These are phyloP conservation scores for Ascochyta rabiei DNA, from an alignment of 2,329 filamentous ascomycete species.

Conservation along the genomic window DNA sequence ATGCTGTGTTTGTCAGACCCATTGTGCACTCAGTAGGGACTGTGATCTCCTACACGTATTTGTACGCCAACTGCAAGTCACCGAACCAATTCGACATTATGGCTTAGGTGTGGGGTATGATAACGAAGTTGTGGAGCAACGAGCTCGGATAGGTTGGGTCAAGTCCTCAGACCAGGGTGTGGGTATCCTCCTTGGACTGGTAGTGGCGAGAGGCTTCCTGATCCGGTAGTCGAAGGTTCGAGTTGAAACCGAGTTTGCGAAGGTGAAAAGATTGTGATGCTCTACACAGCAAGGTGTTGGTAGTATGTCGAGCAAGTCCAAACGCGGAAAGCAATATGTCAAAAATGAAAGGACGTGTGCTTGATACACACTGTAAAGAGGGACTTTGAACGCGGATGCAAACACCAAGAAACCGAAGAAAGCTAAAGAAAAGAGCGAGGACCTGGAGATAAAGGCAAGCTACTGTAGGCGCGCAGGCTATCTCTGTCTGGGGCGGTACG, in stretches of 20 bases:
- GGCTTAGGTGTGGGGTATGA: constrained; percentile 14
- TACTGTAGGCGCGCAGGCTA: constrained; percentile 25
- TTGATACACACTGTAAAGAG: constrained; percentile 37
- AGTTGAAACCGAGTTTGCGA: background rate
- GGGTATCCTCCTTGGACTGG: background rate
- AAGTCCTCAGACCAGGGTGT: background rate
- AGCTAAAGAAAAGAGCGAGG: constrained; percentile 23
- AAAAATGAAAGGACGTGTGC: constrained; percentile 46
- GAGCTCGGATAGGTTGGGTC: background rate
- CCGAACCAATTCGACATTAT: constrained; percentile 45
- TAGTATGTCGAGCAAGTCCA: constrained; percentile 23
- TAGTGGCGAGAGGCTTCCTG: background rate
- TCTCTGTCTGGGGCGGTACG: constrained; percentile 35
- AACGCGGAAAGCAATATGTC: constrained; percentile 18
- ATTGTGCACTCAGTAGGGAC: background rate
- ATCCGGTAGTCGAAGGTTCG: background rate
- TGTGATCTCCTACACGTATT: constrained; percentile 39
- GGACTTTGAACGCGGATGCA: constrained; percentile 26
- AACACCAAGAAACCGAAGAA: constrained; percentile 29
- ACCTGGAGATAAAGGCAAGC: constrained; percentile 33
- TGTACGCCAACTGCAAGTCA: constrained; percentile 45
- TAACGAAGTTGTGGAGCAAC: background rate
- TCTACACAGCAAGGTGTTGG: background rate
- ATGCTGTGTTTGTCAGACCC: constrained; percentile 33
- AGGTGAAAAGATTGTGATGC: background rate